phyloP scores from a whole-genome alignment of 2,329 filamentous ascomycete species.

The Mycocentrospora acerina region DNA sequence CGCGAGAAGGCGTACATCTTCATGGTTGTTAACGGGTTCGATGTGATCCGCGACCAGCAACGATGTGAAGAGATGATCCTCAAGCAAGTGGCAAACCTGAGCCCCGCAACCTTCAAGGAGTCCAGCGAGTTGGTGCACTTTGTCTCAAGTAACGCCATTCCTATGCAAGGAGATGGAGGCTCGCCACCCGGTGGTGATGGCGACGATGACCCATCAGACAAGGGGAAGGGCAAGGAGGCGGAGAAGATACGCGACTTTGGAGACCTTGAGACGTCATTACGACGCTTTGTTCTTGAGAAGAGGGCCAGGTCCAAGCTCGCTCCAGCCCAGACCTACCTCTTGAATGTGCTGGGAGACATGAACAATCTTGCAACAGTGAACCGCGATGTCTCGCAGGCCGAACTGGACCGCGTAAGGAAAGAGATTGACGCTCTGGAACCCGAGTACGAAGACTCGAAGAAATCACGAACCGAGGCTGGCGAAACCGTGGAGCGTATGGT shows the following conservation, averaged over 20 bases:
- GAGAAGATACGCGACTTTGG: conserved; percentile 90
- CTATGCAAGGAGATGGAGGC: conserved; percentile 55
- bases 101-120: conserved; percentile 90
- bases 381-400: conserved; percentile 78
- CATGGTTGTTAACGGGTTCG: conserved; percentile 97
- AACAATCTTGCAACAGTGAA: conserved; percentile 83
- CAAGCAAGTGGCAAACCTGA: conserved; percentile 84
- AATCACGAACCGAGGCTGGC: conserved; percentile 74
- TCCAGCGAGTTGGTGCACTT: conserved; percentile 93
- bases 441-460: conserved; percentile 78
- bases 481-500: conserved; percentile 80
- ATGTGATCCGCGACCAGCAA: conserved; percentile 88
- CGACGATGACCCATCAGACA: conserved; percentile 48
- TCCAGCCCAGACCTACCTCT: conserved; percentile 89
- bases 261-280: conserved; percentile 80
- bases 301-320: conserved; percentile 92
- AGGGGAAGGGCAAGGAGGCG: conserved; percentile 67
- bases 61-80: conserved; percentile 90
- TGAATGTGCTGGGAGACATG: conserved; percentile 90
- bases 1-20: conserved; percentile 98
- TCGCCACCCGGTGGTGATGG: conserved; percentile 38
- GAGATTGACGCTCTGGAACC: conserved; percentile 85
- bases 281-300: conserved; percentile 94
- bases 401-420: conserved; percentile 77
- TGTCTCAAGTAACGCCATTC: conserved; percentile 94